These are phyloP conservation scores for Penicillium sp. DNA, from an alignment of 2,329 filamentous ascomycete genomes.

Conservation along the genomic window DNA sequence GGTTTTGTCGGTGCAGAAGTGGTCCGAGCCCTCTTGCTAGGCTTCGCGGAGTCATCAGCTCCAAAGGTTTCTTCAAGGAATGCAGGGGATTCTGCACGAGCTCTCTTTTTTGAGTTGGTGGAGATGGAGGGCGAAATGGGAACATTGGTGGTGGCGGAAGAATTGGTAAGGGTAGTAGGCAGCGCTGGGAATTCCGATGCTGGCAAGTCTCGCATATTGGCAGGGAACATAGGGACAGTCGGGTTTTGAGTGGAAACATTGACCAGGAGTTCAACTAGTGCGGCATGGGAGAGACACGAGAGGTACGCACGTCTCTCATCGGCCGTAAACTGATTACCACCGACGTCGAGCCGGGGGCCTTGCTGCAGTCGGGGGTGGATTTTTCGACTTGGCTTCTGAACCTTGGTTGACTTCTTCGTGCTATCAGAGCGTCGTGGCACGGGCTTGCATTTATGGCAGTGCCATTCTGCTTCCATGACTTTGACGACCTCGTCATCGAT, in stretches of 20 bases:
- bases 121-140: not conserved
- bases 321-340: slow-evolving; percentile 28
- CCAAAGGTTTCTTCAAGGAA: slow-evolving; percentile 7
- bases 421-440: slow-evolving; percentile 45
- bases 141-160: slow-evolving; percentile 1
- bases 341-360: slow-evolving; percentile 25
- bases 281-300: slow-evolving; percentile 56
- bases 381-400: slow-evolving; percentile 5
- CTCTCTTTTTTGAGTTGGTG: slow-evolving; percentile 5
- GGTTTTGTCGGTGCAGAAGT: slow-evolving; percentile 2
- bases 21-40: slow-evolving; percentile 4
- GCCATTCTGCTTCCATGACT: slow-evolving; percentile 67
- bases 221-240: slow-evolving; percentile 63
- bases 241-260: slow-evolving; percentile 61
- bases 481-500: slow-evolving; percentile 68
- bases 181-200: slow-evolving; percentile 22
- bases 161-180: slow-evolving; percentile 9
- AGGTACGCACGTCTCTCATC: slow-evolving; percentile 63
- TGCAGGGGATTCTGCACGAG: slow-evolving; percentile 11
- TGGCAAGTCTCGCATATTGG: slow-evolving; percentile 29
- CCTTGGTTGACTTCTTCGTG: slow-evolving; percentile 27
- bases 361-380: slow-evolving; percentile 13
- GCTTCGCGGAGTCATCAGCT: not conserved
- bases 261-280: slow-evolving; percentile 64
- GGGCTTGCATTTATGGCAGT: slow-evolving; percentile 62